These are phyloP conservation scores for Rhamnella rubrinervis DNA, from an alignment of 331 rosid species.

Conservation along the genomic window DNA sequence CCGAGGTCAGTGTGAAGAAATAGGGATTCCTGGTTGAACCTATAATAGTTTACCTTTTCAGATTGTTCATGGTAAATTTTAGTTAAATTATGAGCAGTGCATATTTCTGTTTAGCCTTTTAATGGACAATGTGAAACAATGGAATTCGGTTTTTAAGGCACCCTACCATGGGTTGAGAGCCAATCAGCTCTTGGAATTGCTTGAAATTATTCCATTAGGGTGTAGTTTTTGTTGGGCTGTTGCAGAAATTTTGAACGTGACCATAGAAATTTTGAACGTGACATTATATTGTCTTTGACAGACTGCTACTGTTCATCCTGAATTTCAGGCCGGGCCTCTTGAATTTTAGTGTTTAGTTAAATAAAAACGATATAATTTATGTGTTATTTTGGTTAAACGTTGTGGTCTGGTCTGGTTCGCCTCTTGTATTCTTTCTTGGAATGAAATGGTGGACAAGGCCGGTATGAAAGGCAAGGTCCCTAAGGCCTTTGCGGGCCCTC, in stretches of 20 bases:
- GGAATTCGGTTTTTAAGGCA: slow-evolving; percentile 1
- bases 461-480: no score
- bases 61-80: slow-evolving; percentile 12
- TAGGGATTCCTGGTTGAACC: slow-evolving; percentile 10
- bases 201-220: not conserved
- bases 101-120: not conserved
- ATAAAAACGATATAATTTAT: no score
- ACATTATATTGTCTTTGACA: not conserved
- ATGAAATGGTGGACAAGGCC: no score
- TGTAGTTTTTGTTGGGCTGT: not conserved
- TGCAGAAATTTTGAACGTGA: not conserved
- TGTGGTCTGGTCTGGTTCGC: no score
- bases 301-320: not conserved
- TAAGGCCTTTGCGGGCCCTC: no score
- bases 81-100: not conserved
- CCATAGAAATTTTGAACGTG: not conserved
- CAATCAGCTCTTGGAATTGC: not conserved
- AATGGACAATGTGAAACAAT: slow-evolving; percentile 6
- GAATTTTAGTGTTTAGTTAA: no score
- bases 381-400: no score
- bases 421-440: no score
- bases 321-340: not conserved
- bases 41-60: slow-evolving; percentile 4
- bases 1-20: slow-evolving; percentile 49
- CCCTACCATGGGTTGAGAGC: not conserved